Evolutionary conservation across 1,139 yeast species (phyloP), one percentile per base, ranked within the genome.

Genomic region (Zygosaccharomyces sapae): DNA sequence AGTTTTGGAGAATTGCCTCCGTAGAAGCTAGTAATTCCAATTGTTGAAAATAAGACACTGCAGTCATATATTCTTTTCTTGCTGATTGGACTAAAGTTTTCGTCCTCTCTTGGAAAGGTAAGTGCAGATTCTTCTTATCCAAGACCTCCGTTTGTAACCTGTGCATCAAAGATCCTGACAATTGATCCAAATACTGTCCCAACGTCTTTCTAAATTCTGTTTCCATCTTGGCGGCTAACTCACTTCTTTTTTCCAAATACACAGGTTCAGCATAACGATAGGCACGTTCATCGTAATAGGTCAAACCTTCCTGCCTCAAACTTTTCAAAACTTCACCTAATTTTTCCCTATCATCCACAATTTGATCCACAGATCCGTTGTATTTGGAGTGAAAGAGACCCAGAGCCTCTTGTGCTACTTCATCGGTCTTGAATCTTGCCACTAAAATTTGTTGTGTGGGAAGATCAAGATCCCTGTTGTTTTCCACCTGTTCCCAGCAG

Each of bases 361-460:
- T 27, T n/a, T 38, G 20, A 5, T 43, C 49, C 7, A 63, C 52
- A 2, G 52, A 41, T 4, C 54, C 41, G 3, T 55, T 51, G 41
- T 53, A 69, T 2, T 52, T 41, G 3, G 39, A 44, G 9, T 51
- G 42, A 41, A 67, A 66, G 2, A 50, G 47, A 1, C 54, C 61
- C 20, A 65, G 49, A 0, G 67, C 56, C 40, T 65, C 71, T 46
- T 62, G 61, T 9, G 68, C 76, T 45, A 94, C 86, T 65, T 92
- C 98, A 59, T 90, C 96, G 67, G 98, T 92, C 62, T 96, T 81
- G 70, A 88, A 92, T 57, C 92, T 81, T 4, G 98, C 96, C 16
- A 92, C 97, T 51, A 92, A 72, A 39, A 88, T 86, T 65, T 92
- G 98, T 65, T 92, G 98, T 0, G 97, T 90, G 22, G 98, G 98